Evolutionary conservation across 2,329 filamentous ascomycete genomes (phyloP).

Genomic region (Colletotrichum lentis): DNA sequence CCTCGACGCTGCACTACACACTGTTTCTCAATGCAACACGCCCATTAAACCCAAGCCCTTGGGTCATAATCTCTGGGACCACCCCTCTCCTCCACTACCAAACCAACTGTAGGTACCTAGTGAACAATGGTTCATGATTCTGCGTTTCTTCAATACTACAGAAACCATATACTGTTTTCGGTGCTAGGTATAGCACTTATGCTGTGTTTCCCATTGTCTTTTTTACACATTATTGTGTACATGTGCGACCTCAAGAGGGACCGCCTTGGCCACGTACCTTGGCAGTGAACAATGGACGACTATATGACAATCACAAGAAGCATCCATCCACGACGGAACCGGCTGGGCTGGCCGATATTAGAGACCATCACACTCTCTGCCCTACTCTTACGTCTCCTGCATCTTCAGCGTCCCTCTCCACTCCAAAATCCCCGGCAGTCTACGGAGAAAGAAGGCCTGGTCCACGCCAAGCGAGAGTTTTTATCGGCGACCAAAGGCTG

Average conservation of each 20-base stretch:
- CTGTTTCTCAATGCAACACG: background rate
- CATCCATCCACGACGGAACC: background rate
- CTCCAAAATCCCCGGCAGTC: too few relatives aligned
- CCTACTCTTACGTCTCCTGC: background rate
- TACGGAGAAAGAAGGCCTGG: background rate
- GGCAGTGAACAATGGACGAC: background rate
- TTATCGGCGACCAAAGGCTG: slow-evolving; percentile 18
- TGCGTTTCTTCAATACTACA: too few relatives aligned
- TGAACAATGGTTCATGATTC: too few relatives aligned
- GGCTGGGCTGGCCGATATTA: too few relatives aligned
- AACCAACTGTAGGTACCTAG: slow-evolving; percentile 9
- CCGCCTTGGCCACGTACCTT: too few relatives aligned
- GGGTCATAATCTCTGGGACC: slow-evolving; percentile 19
- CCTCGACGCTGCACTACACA: background rate
- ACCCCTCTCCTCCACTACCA: background rate
- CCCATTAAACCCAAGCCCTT: slow-evolving; percentile 14
- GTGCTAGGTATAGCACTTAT: too few relatives aligned
- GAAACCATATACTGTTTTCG: too few relatives aligned
- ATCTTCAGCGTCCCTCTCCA: background rate
- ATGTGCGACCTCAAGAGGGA: too few relatives aligned
- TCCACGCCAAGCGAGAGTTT: background rate
- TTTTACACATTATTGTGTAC: too few relatives aligned
- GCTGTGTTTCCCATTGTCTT: too few relatives aligned
- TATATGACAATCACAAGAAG: background rate
- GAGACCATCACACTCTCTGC: background rate